Evolutionary conservation across 371 early-diverging fungal genomes (phyloP), one percentile per base, ranked within the genome.

Genomic region (Circinella minor): DNA sequence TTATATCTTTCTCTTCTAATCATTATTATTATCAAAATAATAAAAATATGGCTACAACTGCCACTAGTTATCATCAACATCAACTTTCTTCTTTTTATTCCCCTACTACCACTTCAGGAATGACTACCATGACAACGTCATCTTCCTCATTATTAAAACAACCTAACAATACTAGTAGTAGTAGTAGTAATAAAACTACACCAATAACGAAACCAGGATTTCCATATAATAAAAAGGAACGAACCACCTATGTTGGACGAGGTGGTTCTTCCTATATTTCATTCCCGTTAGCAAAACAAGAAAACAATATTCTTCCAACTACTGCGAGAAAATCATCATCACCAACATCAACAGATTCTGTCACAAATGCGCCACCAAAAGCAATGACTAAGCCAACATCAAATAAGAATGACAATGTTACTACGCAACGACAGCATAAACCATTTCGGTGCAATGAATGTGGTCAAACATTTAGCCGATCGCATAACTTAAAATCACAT

Each of bases 401-500:
- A 27, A 27, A 27, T 27, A 27, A 27, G 27, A 27, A 27, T 27
- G 27, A 27, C 2, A 27, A 64, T 18, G 43, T n/a, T n/a, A 46
- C 47, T 10, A 43, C 43, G 15, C 47, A 63, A 46, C 43, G n/a
- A 34, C 47, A 20, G 20, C 47, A 57, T 36, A 75, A 75, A 20
- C 79, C 70, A 10, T 78, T 65, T 68, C 71, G 72, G 2, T 83
- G 84, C 64, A 39, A 57, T 48, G 76, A 76, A 39, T 83, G 84
- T 61, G 68, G 72, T 36, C 81, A 81, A 55, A 73, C 76, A 3
- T 83, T 83, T 70, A 75, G 76, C 63, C 72, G 81, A 49, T 74
- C 81, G 10, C 81, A 83, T 68, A 83, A 81, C 63, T 65, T 83
- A 37, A 83, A 83, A 67, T 81, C 81, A 11, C 84, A 83, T 71